These are phyloP conservation scores for Phytophthora megakarya DNA, from an alignment of 352 stramenopile species.

Conservation along the genomic window DNA sequence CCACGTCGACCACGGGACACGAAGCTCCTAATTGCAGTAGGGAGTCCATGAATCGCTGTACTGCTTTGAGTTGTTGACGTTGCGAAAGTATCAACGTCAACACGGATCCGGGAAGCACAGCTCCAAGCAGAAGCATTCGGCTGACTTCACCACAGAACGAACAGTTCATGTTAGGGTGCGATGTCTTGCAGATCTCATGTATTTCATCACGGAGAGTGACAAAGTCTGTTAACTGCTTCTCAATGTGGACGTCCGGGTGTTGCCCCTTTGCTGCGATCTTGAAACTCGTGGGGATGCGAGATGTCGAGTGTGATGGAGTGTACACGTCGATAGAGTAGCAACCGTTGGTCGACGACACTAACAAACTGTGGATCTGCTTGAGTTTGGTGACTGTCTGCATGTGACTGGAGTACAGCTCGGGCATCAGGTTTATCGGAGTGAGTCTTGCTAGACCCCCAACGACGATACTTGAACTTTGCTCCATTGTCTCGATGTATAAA, in stretches of 20 bases:
- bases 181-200: constrained; percentile 19
- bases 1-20: not conserved
- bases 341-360: not conserved
- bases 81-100: constrained; percentile 19
- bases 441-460: constrained; percentile 6
- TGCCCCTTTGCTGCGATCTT: not conserved
- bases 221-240: constrained; percentile 37
- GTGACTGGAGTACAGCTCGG: constrained; percentile 20
- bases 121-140: constrained; percentile 29
- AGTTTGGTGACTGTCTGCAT: constrained; percentile 18
- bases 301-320: constrained; percentile 19
- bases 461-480: not conserved
- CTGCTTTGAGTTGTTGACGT: constrained; percentile 15
- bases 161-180: constrained; percentile 27
- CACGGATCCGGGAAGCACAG: constrained; percentile 20
- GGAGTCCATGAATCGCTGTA: constrained; percentile 24
- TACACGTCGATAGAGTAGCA: constrained; percentile 24
- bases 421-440: constrained; percentile 12
- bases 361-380: constrained; percentile 25
- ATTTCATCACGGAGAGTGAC: constrained; percentile 41
- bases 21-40: constrained; percentile 13
- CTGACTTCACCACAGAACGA: constrained; percentile 39
- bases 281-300: constrained; percentile 5
- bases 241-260: constrained; percentile 14
- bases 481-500: not conserved